Conservation (phyloP, 805 yeast species). For the Wickerhamomyces alni region DNA sequence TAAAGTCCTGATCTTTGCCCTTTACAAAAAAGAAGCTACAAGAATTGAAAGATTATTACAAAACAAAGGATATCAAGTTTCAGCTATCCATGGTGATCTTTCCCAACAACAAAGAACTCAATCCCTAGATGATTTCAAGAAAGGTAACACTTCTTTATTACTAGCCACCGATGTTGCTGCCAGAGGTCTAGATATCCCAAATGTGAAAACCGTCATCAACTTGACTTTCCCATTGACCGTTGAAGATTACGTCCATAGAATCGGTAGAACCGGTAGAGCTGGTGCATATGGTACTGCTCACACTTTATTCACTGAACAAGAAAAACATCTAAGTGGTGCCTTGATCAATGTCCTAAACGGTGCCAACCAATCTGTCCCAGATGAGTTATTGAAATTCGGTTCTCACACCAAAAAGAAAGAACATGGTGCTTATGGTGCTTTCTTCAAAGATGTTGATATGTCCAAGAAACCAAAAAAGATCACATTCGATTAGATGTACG, state of each 20-base stretch:
- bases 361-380: conserved; percentile 94
- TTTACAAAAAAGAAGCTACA: conserved; percentile 94
- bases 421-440: conserved; percentile 97
- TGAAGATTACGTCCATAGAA: conserved; percentile 95
- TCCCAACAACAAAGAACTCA: conserved; percentile 87
- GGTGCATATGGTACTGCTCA: conserved; percentile 94
- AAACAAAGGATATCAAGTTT: conserved; percentile 70
- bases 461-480: conserved; percentile 83
- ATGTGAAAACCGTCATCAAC: conserved; percentile 91
- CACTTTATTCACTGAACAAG: conserved; percentile 93
- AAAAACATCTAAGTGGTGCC: conserved; percentile 93
- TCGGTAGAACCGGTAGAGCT: conserved; percentile 98
- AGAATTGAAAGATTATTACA: conserved; percentile 75
- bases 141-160: conserved; percentile 67
- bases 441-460: conserved; percentile 88
- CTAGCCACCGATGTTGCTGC: conserved; percentile 99
- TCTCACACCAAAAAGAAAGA: conserved; percentile 97
- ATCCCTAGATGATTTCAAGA: conserved; percentile 81
- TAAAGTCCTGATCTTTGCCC: conserved; percentile 85
- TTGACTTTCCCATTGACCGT: conserved; percentile 94
- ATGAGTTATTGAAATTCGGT: conserved; percentile 89
- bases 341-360: conserved; percentile 87
- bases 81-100: conserved; percentile 96
- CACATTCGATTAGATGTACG: conserved; percentile 42
- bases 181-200: conserved; percentile 95